Percentiles rank a stretch among this genome's conserved stretches.
Evolutionary conservation across 2,329 filamentous ascomycete genomes (phyloP).

Genomic region (Coniochaeta ligniaria): DNA sequence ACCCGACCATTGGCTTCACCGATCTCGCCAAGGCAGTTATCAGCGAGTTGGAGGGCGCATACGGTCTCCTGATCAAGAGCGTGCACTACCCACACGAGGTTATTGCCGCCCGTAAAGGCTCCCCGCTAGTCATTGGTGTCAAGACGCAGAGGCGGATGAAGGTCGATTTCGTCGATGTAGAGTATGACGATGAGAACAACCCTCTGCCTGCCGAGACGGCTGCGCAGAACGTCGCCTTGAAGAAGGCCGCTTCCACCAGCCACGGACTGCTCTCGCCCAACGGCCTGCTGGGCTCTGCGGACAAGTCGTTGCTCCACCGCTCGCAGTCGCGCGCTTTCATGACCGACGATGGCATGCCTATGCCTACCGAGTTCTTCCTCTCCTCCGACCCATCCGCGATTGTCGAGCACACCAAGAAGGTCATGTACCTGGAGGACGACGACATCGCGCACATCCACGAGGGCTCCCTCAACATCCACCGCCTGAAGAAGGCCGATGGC

Average conservation of each 20-base stretch:
- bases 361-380: constrained; percentile 98
- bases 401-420: constrained; percentile 99
- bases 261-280: constrained; percentile 60
- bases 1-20: constrained; percentile 92
- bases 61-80: constrained; percentile 95
- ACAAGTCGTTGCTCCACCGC: constrained; percentile 97
- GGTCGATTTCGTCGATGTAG: constrained; percentile 99
- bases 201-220: constrained; percentile 87
- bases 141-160: constrained; percentile 99
- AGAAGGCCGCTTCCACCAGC: constrained; percentile 80
- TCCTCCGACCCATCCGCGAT: constrained; percentile 98
- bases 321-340: constrained; percentile 98
- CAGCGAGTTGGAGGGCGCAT: constrained; percentile 95
- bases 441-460: constrained; percentile 99
- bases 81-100: constrained; percentile 98
- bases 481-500: constrained; percentile 92
- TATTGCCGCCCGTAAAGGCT: constrained; percentile 96
- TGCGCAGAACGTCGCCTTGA: constrained; percentile 92
- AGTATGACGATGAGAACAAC: constrained; percentile 81
- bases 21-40: constrained; percentile 96
- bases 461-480: constrained; percentile 97
- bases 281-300: constrained; percentile 74
- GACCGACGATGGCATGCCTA: constrained; percentile 94
- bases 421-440: constrained; percentile 98
- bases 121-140: constrained; percentile 93